These are phyloP conservation scores for Panicum hallii DNA, from an alignment of 202 grass and related monocot species.

Conservation along the genomic window DNA sequence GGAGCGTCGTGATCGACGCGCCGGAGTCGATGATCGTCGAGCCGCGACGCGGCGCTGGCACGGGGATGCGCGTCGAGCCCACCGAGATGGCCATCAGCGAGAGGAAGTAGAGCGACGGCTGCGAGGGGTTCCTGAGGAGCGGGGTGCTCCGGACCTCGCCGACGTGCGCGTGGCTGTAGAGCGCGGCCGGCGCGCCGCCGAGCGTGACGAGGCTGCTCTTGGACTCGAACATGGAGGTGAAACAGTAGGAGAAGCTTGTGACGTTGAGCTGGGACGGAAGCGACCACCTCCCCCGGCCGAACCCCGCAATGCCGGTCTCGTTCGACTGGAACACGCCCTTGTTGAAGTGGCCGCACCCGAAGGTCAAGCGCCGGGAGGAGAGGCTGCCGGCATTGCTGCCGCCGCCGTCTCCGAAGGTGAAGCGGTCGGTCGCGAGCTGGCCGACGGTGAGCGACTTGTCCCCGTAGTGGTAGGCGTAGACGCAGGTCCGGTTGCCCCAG, in stretches of 20 bases:
- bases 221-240: constrained; percentile 69
- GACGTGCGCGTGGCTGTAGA: constrained; percentile 18
- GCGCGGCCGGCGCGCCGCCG: constrained; percentile 52
- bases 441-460: constrained; percentile 63
- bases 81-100: constrained; percentile 56
- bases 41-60: constrained; percentile 29
- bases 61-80: constrained; percentile 46
- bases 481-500: constrained; percentile 49
- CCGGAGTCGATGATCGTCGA: constrained; percentile 73
- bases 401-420: constrained; percentile 47
- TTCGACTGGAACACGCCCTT: constrained; percentile 63
- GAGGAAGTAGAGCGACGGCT: constrained; percentile 76
- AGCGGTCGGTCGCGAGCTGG: constrained; percentile 61
- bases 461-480: constrained; percentile 70
- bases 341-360: constrained; percentile 74
- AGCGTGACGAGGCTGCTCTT: constrained; percentile 69
- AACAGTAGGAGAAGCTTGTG: constrained; percentile 76
- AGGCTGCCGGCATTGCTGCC: background rate
- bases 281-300: constrained; percentile 62
- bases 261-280: constrained; percentile 71
- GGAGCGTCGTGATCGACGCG: constrained; percentile 66
- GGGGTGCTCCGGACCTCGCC: constrained; percentile 46
- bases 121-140: constrained; percentile 51
- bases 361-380: constrained; percentile 24
- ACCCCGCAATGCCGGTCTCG: constrained; percentile 81